These are phyloP conservation scores for Talaromyces islandicus DNA, from an alignment of 2,329 filamentous ascomycete genomes.

Conservation along the genomic window DNA sequence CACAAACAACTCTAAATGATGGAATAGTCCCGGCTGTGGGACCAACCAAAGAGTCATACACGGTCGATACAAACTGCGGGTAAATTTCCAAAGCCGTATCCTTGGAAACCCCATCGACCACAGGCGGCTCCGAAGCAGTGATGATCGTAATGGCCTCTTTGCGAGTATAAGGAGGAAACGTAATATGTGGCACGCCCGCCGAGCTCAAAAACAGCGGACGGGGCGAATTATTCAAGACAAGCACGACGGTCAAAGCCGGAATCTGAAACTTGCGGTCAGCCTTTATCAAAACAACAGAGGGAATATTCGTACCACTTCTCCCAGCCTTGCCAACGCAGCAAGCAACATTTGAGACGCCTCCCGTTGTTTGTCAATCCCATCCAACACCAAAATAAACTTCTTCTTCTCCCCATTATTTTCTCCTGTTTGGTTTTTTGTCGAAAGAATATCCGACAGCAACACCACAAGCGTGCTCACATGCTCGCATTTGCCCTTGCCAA, in stretches of 20 bases:
- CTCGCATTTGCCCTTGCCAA: slow-evolving; percentile 61
- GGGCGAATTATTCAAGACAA: slow-evolving; percentile 66
- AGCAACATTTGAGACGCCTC: slow-evolving; percentile 74
- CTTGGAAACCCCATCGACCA: slow-evolving; percentile 24
- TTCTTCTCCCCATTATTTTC: slow-evolving; percentile 22
- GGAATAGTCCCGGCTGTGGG: slow-evolving; percentile 74
- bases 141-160: slow-evolving; percentile 73
- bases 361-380: slow-evolving; percentile 77
- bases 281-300: not conserved
- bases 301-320: slow-evolving; percentile 61
- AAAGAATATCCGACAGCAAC: slow-evolving; percentile 51
- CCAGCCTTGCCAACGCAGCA: slow-evolving; percentile 72
- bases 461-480: slow-evolving; percentile 70
- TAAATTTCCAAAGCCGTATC: slow-evolving; percentile 32
- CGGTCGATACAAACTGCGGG: slow-evolving; percentile 69
- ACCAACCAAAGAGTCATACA: slow-evolving; percentile 81
- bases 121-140: slow-evolving; percentile 45
- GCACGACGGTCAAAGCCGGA: slow-evolving; percentile 67
- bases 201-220: slow-evolving; percentile 64
- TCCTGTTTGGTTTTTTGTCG: not conserved
- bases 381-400: slow-evolving; percentile 77
- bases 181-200: slow-evolving; percentile 66
- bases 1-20: slow-evolving; percentile 63
- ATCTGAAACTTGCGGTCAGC: slow-evolving; percentile 52
- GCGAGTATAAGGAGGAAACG: slow-evolving; percentile 80